Base-by-base conservation (phyloP, 2,329 filamentous ascomycete genomes). In the Colletotrichum sp. region DNA sequence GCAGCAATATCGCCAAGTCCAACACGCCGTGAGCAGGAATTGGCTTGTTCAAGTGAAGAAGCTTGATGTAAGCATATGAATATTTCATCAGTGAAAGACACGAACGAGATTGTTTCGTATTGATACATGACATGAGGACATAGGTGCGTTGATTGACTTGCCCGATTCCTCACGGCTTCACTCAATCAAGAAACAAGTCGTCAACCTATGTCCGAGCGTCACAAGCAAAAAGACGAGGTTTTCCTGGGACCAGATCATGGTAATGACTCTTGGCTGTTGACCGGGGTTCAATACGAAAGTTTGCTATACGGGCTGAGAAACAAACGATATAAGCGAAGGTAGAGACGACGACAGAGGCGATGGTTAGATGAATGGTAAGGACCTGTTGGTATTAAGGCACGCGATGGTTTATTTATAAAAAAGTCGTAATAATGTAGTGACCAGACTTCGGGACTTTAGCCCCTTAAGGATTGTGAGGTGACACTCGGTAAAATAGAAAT, bases 261-360 rank as follows among this genome's bases (percentile, higher is more conserved):
- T 2, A 2, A 24, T 21, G 2, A 21, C 43, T 52, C 6, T 52
- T 21, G n/a, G 43, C n/a, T 24, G 10, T 24, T 21, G 12, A 5
- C n/a, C 0, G 6, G n/a, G 2, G 3, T 52, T 52, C n/a, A 52
- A 7, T 0, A 13, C n/a, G 6, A 2, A 21, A 52, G 2, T 13
- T 21, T 52, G 43, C n/a, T 5, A 13, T 21, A 10, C 6, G 43
- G 43, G 18, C 4, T 52, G 43, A n/a, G 38, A 21, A 21, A 13
- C 10, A 21, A 13, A 52, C 3, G n/a, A 13, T 1, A 0, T 13
- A 52, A 52, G 43, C n/a, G n/a, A 52, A 1, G 2, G n/a, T 52
- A 4, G 1, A 52, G 43, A 13, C 43, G 43, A 52, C n/a, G n/a
- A 13, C 10, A 21, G 43, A 52, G 43, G n/a, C n/a, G n/a, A 52